Percentiles rank a stretch among this genome's conserved stretches.
These are phyloP conservation scores for Leptomonas pyrrhocoris DNA, from an alignment of 208 protist genomes.

Conservation along the genomic window DNA sequence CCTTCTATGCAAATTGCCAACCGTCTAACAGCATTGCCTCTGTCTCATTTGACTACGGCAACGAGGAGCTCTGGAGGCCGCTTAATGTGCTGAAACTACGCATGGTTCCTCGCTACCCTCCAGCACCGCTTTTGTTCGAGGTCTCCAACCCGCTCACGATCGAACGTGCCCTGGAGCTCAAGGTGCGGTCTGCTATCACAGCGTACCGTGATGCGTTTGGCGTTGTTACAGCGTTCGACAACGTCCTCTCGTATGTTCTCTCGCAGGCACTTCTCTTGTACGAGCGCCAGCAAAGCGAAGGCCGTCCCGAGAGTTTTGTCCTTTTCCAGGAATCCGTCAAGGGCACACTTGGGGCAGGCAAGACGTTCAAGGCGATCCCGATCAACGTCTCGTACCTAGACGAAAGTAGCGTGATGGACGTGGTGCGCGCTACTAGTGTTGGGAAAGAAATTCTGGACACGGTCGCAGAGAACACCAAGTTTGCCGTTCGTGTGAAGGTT, in stretches of 20 bases:
- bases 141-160: constrained; percentile 25
- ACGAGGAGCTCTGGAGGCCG: constrained; percentile 91
- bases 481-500: constrained; percentile 76
- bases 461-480: constrained; percentile 68
- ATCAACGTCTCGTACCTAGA: constrained; percentile 86
- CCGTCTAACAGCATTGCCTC: constrained; percentile 50
- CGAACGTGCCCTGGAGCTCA: constrained; percentile 63
- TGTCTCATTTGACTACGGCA: constrained; percentile 86
- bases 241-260: constrained; percentile 78
- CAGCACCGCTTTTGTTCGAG: constrained; percentile 68
- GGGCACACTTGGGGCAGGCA: constrained; percentile 77
- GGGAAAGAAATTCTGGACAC: constrained; percentile 89
- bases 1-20: constrained; percentile 91
- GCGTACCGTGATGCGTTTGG: constrained; percentile 80
- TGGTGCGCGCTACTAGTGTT: constrained; percentile 50
- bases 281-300: constrained; percentile 69
- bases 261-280: constrained; percentile 83
- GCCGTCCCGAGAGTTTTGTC: constrained; percentile 43
- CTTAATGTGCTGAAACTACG: constrained; percentile 90
- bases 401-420: constrained; percentile 64
- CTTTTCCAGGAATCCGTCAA: constrained; percentile 90
- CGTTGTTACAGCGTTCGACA: constrained; percentile 75
- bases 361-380: constrained; percentile 91
- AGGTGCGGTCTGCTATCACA: constrained; percentile 48
- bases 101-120: constrained; percentile 78